Base-by-base conservation (phyloP, 2,329 filamentous ascomycete genomes). In the Colletotrichum eleusines region DNA sequence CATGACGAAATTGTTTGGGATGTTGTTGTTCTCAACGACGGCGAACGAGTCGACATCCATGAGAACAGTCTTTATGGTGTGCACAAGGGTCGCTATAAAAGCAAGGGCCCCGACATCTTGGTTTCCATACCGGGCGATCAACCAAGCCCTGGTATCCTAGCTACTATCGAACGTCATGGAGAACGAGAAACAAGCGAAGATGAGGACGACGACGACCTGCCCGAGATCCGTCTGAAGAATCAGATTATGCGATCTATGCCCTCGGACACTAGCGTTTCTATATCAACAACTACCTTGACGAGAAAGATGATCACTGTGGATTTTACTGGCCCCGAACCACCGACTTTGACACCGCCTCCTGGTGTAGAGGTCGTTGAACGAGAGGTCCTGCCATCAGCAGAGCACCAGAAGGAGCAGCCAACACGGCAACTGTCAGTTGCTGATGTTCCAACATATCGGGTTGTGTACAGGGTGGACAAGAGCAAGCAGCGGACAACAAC, bases 261-360 rank as follows among this genome's bases (percentile, higher is more conserved):
- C 1, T 78, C 84, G 0, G 85, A 88, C 54, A 86, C 89, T 0
- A 85, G 84, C n/a, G 85, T 91, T 7, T 87, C 87, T 11, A 88
- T 91, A 46, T 87, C 85, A 0, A 90, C 88, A 7, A 85, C 86
- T 3, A 88, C 88, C 0, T 85, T 84, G 1, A 90, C 87, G 1
- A 88, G 86, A 9, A 90, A 90, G 72, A 91, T 84, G 18, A 89
- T 91, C 74, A 90, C 89, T 0, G 88, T 91, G 3, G 88, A 91
- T 63, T 85, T 92, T 46, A 84, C 84, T 18, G 88, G 88, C 0
- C 81, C 85, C 5, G 81, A 84, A 26, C 81, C 84, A 6, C 82
- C 87, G 3, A 81, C 85, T 1, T 79, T 91, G 2, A 81, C 85
- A 1, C 86, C 88, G 1, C 86, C 89, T 0, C 86, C 88, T 0